A percentile compares a stretch with the other conserved stretches of the same genome.
phyloP scores from a whole-genome alignment of 2,329 filamentous ascomycete species.

The Aplosporella prunicola region DNA sequence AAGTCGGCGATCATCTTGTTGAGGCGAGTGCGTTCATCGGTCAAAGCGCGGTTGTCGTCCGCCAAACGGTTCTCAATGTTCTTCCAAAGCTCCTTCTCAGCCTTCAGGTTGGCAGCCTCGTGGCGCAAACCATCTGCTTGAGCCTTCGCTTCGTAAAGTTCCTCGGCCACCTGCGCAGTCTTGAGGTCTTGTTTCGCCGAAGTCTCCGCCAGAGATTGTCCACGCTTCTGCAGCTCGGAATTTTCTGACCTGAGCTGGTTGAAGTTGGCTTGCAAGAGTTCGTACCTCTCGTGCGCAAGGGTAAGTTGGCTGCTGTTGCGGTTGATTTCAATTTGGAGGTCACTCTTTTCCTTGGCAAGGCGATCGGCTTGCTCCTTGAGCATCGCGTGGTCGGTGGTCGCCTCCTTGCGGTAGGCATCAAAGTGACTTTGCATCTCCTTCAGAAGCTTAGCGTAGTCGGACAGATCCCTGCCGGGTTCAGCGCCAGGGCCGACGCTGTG shows the following conservation, averaged over 20 bases:
- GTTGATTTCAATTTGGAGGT: slow-evolving; percentile 73
- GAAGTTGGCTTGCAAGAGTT: slow-evolving; percentile 85
- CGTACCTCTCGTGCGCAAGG: slow-evolving; percentile 72
- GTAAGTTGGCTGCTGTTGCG: slow-evolving; percentile 71
- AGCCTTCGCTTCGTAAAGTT: slow-evolving; percentile 77
- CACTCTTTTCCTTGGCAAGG: slow-evolving; percentile 70
- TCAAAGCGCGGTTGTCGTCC: slow-evolving; percentile 76
- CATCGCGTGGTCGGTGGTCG: slow-evolving; percentile 68
- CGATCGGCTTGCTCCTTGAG: slow-evolving; percentile 77
- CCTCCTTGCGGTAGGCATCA: slow-evolving; percentile 80
- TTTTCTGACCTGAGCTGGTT: slow-evolving; percentile 77
- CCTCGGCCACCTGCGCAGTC: slow-evolving; percentile 85
- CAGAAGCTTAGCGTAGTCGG: slow-evolving; percentile 66
- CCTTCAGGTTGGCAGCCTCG: slow-evolving; percentile 86
- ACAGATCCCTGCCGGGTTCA: slow-evolving; percentile 46
- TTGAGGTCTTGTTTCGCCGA: slow-evolving; percentile 83
- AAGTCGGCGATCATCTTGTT: slow-evolving; percentile 75
- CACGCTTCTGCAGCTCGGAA: slow-evolving; percentile 73
- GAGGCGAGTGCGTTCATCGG: slow-evolving; percentile 75
- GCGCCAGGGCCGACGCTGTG: slow-evolving; percentile 20
- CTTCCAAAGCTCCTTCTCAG: slow-evolving; percentile 91
- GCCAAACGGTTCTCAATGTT: slow-evolving; percentile 80
- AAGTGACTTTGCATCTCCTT: slow-evolving; percentile 85
- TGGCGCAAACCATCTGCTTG: slow-evolving; percentile 78
- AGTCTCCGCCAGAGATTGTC: slow-evolving; percentile 65